Evolutionary conservation across 2,329 filamentous ascomycete species (phyloP).

Genomic region (Pyricularia sp.): DNA sequence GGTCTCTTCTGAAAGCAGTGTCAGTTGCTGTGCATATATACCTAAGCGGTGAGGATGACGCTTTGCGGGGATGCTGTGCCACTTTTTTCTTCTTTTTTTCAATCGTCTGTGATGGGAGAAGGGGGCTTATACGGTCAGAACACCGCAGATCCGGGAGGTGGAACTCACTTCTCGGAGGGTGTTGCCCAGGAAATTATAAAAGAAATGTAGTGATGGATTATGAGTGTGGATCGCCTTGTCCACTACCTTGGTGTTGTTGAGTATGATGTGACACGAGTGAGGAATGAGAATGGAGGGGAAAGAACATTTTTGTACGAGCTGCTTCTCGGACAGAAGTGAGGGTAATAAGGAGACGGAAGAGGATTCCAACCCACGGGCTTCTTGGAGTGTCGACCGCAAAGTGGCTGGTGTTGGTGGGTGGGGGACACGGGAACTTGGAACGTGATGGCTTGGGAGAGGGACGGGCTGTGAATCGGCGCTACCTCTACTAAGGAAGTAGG

Average conservation of each 20-base stretch:
- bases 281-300: neutral
- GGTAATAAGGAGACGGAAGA: neutral
- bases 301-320: neutral
- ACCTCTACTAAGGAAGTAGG: neutral
- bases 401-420: neutral
- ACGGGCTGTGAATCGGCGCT: neutral
- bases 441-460: neutral
- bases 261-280: neutral
- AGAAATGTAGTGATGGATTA: neutral
- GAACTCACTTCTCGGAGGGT: neutral
- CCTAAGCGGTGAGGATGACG: neutral
- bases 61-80: neutral
- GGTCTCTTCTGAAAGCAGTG: neutral
- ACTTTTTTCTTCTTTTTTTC: slow-evolving; percentile 2
- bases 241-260: neutral
- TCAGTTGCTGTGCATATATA: neutral
- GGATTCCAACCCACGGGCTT: neutral
- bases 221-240: neutral
- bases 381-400: neutral
- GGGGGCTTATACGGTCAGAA: neutral
- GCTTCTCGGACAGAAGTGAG: neutral
- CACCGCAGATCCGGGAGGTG: neutral
- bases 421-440: neutral
- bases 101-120: neutral
- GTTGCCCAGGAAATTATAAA: neutral